These are phyloP conservation scores for Lactarius sp. DNA, from an alignment of 768 basidiomycete genomes.

Conservation along the genomic window DNA sequence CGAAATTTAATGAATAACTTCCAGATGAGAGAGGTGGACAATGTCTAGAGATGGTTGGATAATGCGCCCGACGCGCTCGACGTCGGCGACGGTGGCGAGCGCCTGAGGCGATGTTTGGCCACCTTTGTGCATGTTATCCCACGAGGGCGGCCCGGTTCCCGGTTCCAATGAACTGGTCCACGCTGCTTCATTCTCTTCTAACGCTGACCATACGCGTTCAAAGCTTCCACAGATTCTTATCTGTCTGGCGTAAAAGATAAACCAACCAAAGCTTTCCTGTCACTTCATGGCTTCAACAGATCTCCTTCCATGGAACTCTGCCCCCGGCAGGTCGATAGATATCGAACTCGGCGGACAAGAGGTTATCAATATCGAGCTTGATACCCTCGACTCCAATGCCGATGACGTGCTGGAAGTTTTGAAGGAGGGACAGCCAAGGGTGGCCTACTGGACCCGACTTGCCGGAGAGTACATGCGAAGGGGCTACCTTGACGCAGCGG, in stretches of 20 bases:
- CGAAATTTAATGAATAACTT: not conserved
- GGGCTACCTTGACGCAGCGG: conserved; percentile 69
- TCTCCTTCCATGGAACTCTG: conserved; percentile 24
- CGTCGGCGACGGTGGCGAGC: conserved; percentile 26
- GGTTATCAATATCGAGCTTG: conserved; percentile 85
- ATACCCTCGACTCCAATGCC: conserved; percentile 74
- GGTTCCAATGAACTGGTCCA: not conserved
- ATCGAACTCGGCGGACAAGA: conserved; percentile 81
- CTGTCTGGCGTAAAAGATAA: not conserved
- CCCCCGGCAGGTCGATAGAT: conserved; percentile 44
- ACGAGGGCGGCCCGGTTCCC: conserved; percentile 9
- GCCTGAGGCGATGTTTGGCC: conserved; percentile 21
- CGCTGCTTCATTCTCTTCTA: not conserved
- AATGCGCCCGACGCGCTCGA: conserved; percentile 26
- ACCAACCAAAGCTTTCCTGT: not conserved
- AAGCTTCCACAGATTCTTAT: not conserved
- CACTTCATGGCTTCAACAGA: conserved; percentile 11
- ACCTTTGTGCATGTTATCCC: conserved; percentile 20
- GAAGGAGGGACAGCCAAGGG: conserved; percentile 64
- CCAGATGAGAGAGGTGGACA: not conserved
- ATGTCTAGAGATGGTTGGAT: conserved; percentile 9
- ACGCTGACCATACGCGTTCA: not conserved
- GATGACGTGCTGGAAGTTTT: conserved; percentile 72
- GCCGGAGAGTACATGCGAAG: conserved; percentile 87
- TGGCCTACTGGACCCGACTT: conserved; percentile 74